Base-by-base conservation (phyloP, 2,329 filamentous ascomycete species). In the Fusarium sp. region DNA sequence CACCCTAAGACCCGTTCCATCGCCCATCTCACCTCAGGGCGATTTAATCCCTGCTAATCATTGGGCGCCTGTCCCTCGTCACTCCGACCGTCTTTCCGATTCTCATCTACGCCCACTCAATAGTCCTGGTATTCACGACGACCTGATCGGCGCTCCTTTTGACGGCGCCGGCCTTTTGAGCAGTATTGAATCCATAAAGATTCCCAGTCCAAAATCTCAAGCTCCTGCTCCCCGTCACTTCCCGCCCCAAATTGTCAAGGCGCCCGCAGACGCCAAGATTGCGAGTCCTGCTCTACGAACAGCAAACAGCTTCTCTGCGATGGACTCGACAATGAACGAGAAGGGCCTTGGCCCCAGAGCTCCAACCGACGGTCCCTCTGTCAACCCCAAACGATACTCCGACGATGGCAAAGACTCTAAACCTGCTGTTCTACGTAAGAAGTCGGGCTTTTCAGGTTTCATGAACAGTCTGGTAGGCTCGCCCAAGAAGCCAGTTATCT, bases 401-500 rank as follows among this genome's bases (percentile, higher is more conserved):
- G 93, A 96, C 80, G 93, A 97, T 80, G 84, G 82, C 66, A 89
- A 87, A 74, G 88, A 91, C 58, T 81, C 86, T 45, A 91, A 89
- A 76, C 83, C 85, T 18, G 82, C 85, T 63, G 83, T 90, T 66
- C 80, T 90, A 66, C 88, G 93, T 76, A 97, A 97, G 83, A 97
- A 97, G 84, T 92, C 92, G 54, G 93, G 93, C 62, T 93, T 97
- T 78, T 94, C 93, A 18, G 93, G 90, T 72, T 94, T 97, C 76
- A 90, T 97, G 84, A 95, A 90, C 79, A 95, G 91, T 78, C 78
- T 91, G 65, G 90, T 97, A 63, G 92, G 93, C 71, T 95, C 94
- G 37, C 94, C 93, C 55, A 93, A 94, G 80, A 93, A 94, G 71
- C 93, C 96, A 48, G 89, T 95, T 80, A 99, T 99, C 75, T 98